Evolutionary conservation across 2,329 filamentous ascomycete species (phyloP).

Genomic region (Thyridium curvatum): DNA sequence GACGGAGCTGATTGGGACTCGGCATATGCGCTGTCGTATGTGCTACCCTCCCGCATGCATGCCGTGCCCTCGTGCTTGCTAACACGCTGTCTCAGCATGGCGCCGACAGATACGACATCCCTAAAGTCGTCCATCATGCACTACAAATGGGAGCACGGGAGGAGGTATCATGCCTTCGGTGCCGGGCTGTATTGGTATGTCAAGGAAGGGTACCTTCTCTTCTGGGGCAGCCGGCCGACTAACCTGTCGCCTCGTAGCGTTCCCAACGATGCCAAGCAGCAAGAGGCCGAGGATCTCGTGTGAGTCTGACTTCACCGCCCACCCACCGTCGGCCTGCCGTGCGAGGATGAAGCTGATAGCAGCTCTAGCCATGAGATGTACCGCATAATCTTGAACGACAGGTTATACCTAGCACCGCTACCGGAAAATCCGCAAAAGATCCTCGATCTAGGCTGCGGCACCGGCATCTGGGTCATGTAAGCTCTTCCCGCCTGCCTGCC

Average conservation of each 20-base stretch:
- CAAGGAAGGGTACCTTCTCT: no score
- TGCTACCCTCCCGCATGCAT: no score
- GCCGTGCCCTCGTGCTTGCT: no score
- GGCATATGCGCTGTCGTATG: no score
- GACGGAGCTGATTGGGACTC: no score
- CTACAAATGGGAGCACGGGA: constrained; percentile 8
- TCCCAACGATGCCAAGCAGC: constrained; percentile 40
- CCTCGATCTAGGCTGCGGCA: constrained; percentile 46
- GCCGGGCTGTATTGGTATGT: constrained; percentile 6
- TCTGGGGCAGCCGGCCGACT: no score
- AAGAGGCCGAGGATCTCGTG: constrained; percentile 38
- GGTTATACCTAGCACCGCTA: constrained; percentile 34
- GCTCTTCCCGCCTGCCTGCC: no score
- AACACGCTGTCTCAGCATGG: no score
- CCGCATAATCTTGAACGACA: constrained; percentile 27
- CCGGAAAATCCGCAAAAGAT: constrained; percentile 17
- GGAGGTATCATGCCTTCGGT: constrained; percentile 6
- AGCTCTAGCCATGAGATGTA: constrained; percentile 34
- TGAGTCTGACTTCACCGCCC: neutral
- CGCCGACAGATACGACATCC: constrained; percentile 1
- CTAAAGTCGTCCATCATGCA: constrained; percentile 5
- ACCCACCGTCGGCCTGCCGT: no score
- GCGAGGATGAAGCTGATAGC: neutral
- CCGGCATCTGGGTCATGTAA: constrained; percentile 39
- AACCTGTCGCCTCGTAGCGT: neutral